Conservation (phyloP, 1,284 basidiomycete genomes). For the Heterobasidion occidentale region DNA sequence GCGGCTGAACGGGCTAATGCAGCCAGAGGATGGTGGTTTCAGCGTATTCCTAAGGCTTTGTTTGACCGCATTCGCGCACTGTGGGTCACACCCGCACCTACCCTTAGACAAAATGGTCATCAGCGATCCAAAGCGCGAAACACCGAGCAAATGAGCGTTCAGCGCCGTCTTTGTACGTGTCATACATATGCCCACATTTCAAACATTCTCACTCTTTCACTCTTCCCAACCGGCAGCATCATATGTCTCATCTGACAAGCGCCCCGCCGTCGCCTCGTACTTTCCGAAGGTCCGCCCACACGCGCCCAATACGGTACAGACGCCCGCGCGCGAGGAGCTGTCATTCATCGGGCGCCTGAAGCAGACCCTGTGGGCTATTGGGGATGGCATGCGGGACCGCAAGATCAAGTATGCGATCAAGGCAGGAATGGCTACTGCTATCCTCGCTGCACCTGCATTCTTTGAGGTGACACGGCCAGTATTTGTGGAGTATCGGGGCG, state of each 20-base stretch:
- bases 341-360: slow-evolving; percentile 52
- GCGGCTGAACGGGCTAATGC: slow-evolving; percentile 45
- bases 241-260: slow-evolving; percentile 31
- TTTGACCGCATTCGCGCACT: slow-evolving; percentile 3
- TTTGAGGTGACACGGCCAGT: slow-evolving; percentile 69
- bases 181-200: neutral
- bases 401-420: slow-evolving; percentile 89
- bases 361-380: slow-evolving; percentile 70
- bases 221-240: neutral
- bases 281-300: slow-evolving; percentile 83
- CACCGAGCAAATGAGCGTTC: neutral
- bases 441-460: slow-evolving; percentile 83
- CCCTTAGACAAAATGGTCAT: neutral
- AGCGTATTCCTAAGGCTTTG: slow-evolving; percentile 15
- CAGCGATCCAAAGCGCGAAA: neutral
- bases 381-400: slow-evolving; percentile 61
- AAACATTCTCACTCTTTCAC: neutral
- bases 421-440: slow-evolving; percentile 72
- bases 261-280: slow-evolving; percentile 51
- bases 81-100: neutral
- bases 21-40: slow-evolving; percentile 33
- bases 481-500: slow-evolving; percentile 80
- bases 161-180: neutral
- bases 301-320: slow-evolving; percentile 79
- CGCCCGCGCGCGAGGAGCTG: slow-evolving; percentile 56